Base-by-base conservation (phyloP, 2,329 filamentous ascomycete genomes). In the Penicillium polonicum region DNA sequence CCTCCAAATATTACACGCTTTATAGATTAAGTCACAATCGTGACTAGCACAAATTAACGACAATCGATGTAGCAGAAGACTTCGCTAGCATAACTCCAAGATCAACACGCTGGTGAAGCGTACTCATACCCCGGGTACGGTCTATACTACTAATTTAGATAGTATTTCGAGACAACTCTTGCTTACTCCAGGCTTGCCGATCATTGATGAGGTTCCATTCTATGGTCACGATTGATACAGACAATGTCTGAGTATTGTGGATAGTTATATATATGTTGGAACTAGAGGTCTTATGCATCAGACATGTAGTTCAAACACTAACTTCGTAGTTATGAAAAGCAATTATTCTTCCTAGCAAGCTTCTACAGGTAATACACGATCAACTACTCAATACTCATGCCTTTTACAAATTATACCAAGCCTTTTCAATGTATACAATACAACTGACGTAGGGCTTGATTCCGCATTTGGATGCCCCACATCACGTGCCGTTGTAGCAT, bases 391-490 rank as follows among this genome's bases (percentile, higher is more conserved):
- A 27, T n/a, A 13, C 13, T 6, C 8, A 5, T 9, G 23, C 13
- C n/a, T 9, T n/a, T 48, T 12, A 27, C n/a, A 36, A 38, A 39
- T 21, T 12, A 51, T 44, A 12, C 15, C 9, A 15, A 25, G 25
- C 10, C 35, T 35, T 39, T 13, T 8, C 12, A 36, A n/a, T 6
- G 29, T 48, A 9, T 27, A 38, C n/a, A 25, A 31, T 42, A 31
- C 10, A 29, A 19, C 49, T 60, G 60, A 60, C 62, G 54, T 63
- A 61, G 55, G 31, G 42, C 36, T 51, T 41, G 4, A 19, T 55
- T 59, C 63, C 63, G 61, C 54, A 66, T 64, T 57, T n/a, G 57
- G 61, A 31, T 4, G 43, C 56, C 62, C 60, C 62, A 65, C 61
- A 50, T 65, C 64, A 66, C 64, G 64, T 66, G 64, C 41, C 10